A percentile compares a stretch with the other conserved stretches of the same genome.
These are phyloP conservation scores for Fallopia convolvulus DNA, from an alignment of 148 eudicot species.

Conservation along the genomic window DNA sequence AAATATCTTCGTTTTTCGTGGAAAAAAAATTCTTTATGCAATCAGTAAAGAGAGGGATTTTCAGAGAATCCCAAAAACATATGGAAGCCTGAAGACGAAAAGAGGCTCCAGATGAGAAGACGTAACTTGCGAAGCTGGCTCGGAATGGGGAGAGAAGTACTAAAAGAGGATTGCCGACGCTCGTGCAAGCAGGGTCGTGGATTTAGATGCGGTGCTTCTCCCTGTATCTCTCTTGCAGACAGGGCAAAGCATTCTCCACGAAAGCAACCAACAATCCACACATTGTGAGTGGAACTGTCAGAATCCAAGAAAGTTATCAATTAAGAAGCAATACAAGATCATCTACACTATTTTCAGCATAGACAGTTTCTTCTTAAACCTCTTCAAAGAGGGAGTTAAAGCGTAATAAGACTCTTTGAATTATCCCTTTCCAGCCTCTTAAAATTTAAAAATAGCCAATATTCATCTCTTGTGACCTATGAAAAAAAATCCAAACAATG, in stretches of 20 bases:
- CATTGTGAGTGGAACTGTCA: constrained; percentile 71
- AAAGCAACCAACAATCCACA: constrained; percentile 83
- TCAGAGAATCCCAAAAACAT: neutral
- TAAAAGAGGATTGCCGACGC: too few relatives aligned
- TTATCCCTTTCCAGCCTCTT: neutral
- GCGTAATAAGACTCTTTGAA: neutral
- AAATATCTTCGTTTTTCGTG: neutral
- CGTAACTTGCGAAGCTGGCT: constrained; percentile 1
- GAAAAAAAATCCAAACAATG: neutral
- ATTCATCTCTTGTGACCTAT: neutral
- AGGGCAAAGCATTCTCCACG: constrained; percentile 97
- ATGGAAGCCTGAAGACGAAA: neutral
- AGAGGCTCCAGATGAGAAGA: neutral
- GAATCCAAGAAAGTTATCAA: neutral
- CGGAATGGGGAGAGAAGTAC: neutral
- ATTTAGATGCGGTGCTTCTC: constrained; percentile 59
- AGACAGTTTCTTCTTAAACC: neutral
- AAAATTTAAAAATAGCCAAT: neutral
- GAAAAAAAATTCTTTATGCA: neutral
- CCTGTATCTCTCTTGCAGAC: constrained; percentile 90
- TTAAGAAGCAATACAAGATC: constrained; percentile 1
- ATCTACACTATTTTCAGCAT: neutral
- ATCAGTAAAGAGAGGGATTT: neutral
- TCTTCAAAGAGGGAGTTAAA: neutral
- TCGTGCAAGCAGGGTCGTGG: constrained; percentile 66